A percentile compares a stretch with the other conserved stretches of the same genome.
These are phyloP conservation scores for Berberis thunbergii DNA, from an alignment of 164 flowering plant genomes.

Conservation along the genomic window DNA sequence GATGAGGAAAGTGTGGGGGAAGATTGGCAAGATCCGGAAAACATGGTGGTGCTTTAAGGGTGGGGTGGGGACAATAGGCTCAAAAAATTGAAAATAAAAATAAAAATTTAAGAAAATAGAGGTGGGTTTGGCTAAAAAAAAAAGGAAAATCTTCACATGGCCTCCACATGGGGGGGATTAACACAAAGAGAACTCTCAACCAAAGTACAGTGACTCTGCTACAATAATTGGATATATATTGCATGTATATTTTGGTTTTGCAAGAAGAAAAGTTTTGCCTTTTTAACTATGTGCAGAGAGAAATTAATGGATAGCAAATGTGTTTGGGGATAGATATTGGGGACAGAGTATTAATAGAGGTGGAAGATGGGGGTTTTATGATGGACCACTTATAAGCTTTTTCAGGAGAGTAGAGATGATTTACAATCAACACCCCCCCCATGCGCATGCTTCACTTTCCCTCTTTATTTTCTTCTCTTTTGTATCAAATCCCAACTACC, in stretches of 20 bases:
- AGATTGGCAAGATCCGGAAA: constrained; percentile 35
- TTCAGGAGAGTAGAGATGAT: neutral
- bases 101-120: constrained; percentile 8
- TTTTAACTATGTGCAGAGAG: neutral
- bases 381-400: neutral
- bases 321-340: too few species aligned
- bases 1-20: constrained; percentile 2
- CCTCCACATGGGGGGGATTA: constrained; percentile 36
- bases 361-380: neutral
- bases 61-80: constrained; percentile 5
- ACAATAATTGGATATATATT: neutral
- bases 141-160: constrained; percentile 29
- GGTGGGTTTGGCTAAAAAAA: constrained; percentile 6
- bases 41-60: constrained; percentile 26
- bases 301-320: too few species aligned
- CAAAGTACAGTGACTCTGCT: neutral
- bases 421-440: too few species aligned
- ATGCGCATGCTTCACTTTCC: neutral
- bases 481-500: neutral
- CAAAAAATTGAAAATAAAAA: neutral
- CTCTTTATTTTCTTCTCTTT: neutral
- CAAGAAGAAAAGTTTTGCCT: neutral
- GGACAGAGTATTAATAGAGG: too few species aligned
- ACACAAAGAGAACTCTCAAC: neutral
- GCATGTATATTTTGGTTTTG: neutral